A percentile compares a stretch with the other conserved stretches of the same genome.
Evolutionary conservation across 2,329 filamentous ascomycete genomes (phyloP).

Genomic region (Cordyceps javanica): DNA sequence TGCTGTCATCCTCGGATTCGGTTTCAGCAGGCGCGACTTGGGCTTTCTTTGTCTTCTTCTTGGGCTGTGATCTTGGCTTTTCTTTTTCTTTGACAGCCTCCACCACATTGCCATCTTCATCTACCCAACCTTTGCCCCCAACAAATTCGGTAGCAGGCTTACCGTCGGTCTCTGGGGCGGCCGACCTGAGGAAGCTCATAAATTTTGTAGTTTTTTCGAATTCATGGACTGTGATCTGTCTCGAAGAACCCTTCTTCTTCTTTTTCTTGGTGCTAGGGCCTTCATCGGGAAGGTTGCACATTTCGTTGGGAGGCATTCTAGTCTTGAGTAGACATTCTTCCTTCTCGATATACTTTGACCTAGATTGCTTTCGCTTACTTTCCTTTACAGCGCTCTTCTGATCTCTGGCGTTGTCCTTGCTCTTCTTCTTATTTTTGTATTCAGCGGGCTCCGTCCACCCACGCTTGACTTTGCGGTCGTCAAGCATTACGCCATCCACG

Average conservation of each 20-base stretch:
- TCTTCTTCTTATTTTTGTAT: conserved; percentile 41
- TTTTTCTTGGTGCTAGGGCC: conserved; percentile 51
- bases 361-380: conserved; percentile 52
- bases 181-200: conserved; percentile 69
- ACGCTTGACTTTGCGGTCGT: conserved; percentile 74
- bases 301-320: conserved; percentile 50
- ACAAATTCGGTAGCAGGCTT: conserved; percentile 56
- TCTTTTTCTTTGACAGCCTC: conserved; percentile 44
- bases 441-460: conserved; percentile 74
- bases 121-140: conserved; percentile 84
- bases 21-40: conserved; percentile 18
- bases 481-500: conserved; percentile 62
- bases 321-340: conserved; percentile 83
- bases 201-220: conserved; percentile 81
- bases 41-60: conserved; percentile 15
- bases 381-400: conserved; percentile 45
- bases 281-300: conserved; percentile 36
- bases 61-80: conserved; percentile 26
- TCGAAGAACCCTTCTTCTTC: conserved; percentile 43
- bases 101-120: conserved; percentile 69
- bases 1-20: conserved; percentile 27
- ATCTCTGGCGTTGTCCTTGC: conserved; percentile 31
- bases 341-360: conserved; percentile 74
- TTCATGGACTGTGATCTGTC: conserved; percentile 72
- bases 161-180: conserved; percentile 23